A percentile compares a stretch with the other conserved stretches of the same genome.
Evolutionary conservation across 2,329 filamentous ascomycete species (phyloP).

Genomic region (Dactylonectria macrodidyma): DNA sequence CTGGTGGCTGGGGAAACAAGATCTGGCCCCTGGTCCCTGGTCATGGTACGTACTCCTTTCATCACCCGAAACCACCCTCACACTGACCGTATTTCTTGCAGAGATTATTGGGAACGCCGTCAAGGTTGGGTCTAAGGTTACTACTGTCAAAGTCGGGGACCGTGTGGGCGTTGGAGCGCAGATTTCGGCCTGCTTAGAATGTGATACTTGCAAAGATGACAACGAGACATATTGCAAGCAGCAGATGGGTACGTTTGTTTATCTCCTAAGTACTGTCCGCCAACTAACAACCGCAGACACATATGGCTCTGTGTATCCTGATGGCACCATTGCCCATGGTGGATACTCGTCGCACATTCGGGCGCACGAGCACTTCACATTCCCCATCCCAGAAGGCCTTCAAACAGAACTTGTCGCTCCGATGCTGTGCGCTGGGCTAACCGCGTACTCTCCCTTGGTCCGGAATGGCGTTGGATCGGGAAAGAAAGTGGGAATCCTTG

Average conservation of each 20-base stretch:
- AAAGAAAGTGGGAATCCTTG: constrained; percentile 73
- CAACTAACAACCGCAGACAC: constrained; percentile 50
- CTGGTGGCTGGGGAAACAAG: constrained; percentile 67
- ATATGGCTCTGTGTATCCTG: constrained; percentile 62
- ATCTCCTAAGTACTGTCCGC: neutral
- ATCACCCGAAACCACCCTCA: neutral
- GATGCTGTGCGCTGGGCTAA: constrained; percentile 78
- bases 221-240: constrained; percentile 50
- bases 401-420: constrained; percentile 60
- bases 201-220: constrained; percentile 47
- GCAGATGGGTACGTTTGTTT: constrained; percentile 31
- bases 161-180: constrained; percentile 69
- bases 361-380: constrained; percentile 57
- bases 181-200: constrained; percentile 61
- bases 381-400: constrained; percentile 57
- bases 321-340: constrained; percentile 70
- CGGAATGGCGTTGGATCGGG: constrained; percentile 74
- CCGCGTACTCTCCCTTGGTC: constrained; percentile 71
- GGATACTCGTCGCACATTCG: constrained; percentile 55
- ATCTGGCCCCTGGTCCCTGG: constrained; percentile 64
- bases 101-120: constrained; percentile 65
- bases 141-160: constrained; percentile 65
- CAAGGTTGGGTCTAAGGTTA: constrained; percentile 58
- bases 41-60: constrained; percentile 55
- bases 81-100: neutral